Base-by-base conservation (phyloP, 306 rosid genomes). In the Prunus mira region DNA sequence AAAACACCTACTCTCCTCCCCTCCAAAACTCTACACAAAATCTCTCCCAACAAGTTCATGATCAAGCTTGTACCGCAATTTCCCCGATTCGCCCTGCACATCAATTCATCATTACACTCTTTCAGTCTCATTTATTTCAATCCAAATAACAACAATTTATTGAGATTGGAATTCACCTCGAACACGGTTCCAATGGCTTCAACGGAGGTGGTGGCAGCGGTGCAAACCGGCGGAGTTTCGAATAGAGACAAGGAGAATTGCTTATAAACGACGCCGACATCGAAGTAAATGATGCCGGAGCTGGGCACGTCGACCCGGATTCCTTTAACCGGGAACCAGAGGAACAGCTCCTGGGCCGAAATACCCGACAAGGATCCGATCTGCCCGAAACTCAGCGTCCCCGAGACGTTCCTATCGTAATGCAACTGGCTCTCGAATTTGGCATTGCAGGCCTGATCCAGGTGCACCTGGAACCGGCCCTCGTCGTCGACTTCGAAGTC, bases 381-480 rank as follows among this genome's bases (percentile, higher is more conserved):
- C 88, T 79, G 86, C 3, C 90, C 97, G 27, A 76, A 88, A 41
- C 86, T 87, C 41, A 93, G 70, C 45, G 76, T 68, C 9, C 98
- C 98, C 0, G 96, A 84, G 28, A 93, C 92, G 74, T 93, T 91
- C 2, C 81, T 52, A 2, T 93, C 98, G 76, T 91, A 93, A 88
- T 91, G 98, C 74, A 93, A 83, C 43, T 88, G 84, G 80, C 76
- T 93, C 80, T 93, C 96, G 76, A 93, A 93, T 78, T 89, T 87
- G 45, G 98, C 98, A 80, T 91, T 88, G 78, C 98, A 93, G 15
- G 96, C 93, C 78, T 86, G 92, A 73, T 93, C 98, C 62, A 91
- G 76, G 75, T 84, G 82, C 0, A 83, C 93, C 85, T 86, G 65
- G 76, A 93, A 93, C 1, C 18, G 17, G 1, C 98, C 97, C 3